phyloP scores from a whole-genome alignment of 495 filamentous ascomycete species.

The Podospora sp. region DNA sequence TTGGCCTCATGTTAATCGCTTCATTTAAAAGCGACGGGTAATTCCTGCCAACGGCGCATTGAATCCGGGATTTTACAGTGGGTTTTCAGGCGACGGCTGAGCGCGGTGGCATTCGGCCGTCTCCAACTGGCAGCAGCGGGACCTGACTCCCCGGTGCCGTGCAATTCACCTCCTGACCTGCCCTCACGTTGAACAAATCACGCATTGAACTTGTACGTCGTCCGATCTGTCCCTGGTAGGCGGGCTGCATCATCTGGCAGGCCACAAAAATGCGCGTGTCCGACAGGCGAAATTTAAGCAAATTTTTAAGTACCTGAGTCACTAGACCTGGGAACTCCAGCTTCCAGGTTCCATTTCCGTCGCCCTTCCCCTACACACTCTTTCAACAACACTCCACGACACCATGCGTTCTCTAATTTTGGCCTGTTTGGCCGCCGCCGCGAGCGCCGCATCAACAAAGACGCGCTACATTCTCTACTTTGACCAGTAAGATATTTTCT shows the following conservation, averaged over 20 bases:
- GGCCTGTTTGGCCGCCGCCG: conserved; percentile 7
- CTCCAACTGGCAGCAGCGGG: not conserved
- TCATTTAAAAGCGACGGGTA: conserved; percentile 7
- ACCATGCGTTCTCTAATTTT: conserved; percentile 8
- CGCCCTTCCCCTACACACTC: not conserved
- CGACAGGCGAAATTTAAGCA: not conserved
- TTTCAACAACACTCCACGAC: not conserved
- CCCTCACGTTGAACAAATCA: not conserved
- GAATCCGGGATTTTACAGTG: not conserved
- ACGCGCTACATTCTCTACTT: conserved; percentile 19
- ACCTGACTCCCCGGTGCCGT: not conserved
- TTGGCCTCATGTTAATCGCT: not conserved
- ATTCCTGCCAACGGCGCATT: conserved; percentile 11
- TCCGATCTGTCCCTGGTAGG: not conserved
- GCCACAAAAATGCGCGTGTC: not conserved
- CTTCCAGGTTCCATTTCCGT: too few species aligned
- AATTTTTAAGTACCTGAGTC: not conserved
- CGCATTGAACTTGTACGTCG: not conserved
- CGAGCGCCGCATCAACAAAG: conserved; percentile 5
- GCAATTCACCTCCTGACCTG: not conserved
- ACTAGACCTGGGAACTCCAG: not conserved
- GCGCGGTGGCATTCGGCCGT: not conserved
- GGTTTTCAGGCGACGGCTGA: not conserved
- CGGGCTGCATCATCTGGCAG: not conserved
- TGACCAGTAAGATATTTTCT: conserved; percentile 12